Base-by-base conservation (phyloP, 2,329 filamentous ascomycete genomes). In the Neoarthrinium moseri region DNA sequence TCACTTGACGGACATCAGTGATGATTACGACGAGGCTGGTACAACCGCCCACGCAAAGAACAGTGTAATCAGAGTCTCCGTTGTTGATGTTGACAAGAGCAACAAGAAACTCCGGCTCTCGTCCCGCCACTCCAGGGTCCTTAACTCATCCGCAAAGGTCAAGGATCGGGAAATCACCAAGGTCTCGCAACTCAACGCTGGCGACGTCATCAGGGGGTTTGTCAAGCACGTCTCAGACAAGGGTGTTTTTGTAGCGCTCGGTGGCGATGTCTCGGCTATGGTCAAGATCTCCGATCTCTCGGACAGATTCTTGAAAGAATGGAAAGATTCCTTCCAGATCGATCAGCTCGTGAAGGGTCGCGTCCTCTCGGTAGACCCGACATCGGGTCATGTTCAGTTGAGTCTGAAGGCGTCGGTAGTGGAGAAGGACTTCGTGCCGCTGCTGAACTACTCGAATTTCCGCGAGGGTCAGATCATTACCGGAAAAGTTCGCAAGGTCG, bases 281-380 rank as follows among this genome's bases (percentile, higher is more conserved):
- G 87, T 96, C 38, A 86, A 89, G 55, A 86, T 97, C 43, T 82
- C 87, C 8, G 91, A 97, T 63, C 77, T 99, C 12, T 96, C 91
- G 0, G 94, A 99, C 63, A 80, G 82, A 6, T 99, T 85, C 64
- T 71, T 99, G 58, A 97, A 97, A 67, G 89, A 97, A 50, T 99
- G 94, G 94, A 95, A 96, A 70, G 82, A 88, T 27, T 75, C 85
- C 35, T 96, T 92, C 69, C 84, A 94, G 58, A 72, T 92, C 38
- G 90, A 95, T 58, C 91, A 97, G 67, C 77, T 99, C 5, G 90
- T 99, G 44, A 90, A 87, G 66, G 94, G 91, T 42, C 89, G 92
- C 53, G 77, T 99, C 49, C 81, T 87, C 37, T 74, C 83, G 3
- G 80, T 91, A 21, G 87, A 96, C 56, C 59, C 75, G 5, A 74